Conservation (phyloP, 1,139 yeast genomes). For the Nakaseomyces sp. region DNA sequence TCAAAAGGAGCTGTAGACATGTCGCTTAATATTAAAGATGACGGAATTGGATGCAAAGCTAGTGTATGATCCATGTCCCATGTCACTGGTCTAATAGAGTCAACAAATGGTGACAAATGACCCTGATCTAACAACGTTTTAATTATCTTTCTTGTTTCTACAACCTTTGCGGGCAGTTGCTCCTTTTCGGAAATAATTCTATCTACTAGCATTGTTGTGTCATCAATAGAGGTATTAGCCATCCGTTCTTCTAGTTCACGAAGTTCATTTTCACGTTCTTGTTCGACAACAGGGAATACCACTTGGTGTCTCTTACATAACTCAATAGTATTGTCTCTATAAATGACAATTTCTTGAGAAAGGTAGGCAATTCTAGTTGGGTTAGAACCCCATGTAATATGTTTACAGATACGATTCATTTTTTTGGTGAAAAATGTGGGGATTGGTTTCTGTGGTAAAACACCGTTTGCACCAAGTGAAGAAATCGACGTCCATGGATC, state of each 20-base stretch:
- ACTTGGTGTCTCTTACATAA: constrained; percentile 66
- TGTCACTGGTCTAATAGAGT: constrained; percentile 50
- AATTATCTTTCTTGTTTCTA: constrained; percentile 66
- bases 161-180: constrained; percentile 33
- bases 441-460: constrained; percentile 63
- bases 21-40: constrained; percentile 58
- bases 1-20: constrained; percentile 62
- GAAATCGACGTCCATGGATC: constrained; percentile 85
- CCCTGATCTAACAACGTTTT: constrained; percentile 84
- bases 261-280: constrained; percentile 19
- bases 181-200: constrained; percentile 26
- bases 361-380: constrained; percentile 72
- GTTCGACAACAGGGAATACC: constrained; percentile 39
- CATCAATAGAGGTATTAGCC: constrained; percentile 13
- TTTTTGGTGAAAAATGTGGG: constrained; percentile 66
- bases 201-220: constrained; percentile 15
- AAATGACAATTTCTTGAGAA: constrained; percentile 71
- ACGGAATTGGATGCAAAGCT: constrained; percentile 71
- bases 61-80: constrained; percentile 66
- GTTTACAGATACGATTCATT: constrained; percentile 53
- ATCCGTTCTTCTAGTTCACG: constrained; percentile 17
- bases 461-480: constrained; percentile 55
- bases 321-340: constrained; percentile 63
- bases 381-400: constrained; percentile 64
- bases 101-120: constrained; percentile 69